Conservation (phyloP, 2,329 filamentous ascomycete genomes). For the Xylariaceae sp. region DNA sequence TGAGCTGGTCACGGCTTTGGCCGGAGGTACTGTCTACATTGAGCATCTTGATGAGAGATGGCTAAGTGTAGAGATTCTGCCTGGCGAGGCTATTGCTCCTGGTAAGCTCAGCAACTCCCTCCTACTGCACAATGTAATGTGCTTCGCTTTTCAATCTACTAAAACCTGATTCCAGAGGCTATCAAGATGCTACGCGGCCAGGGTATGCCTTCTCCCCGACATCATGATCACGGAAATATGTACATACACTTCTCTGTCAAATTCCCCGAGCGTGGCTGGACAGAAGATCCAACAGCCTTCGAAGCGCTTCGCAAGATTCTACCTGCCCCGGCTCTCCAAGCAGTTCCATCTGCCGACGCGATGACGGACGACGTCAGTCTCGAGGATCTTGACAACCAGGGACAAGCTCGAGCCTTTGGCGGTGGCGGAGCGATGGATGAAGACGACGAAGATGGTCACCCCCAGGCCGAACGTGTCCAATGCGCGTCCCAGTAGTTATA, state of each 20-base stretch:
- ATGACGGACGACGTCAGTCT: conserved; percentile 90
- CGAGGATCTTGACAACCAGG: conserved; percentile 75
- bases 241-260: conserved; percentile 98
- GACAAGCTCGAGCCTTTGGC: conserved; percentile 64
- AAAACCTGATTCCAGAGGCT: conserved; percentile 53
- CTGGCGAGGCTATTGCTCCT: conserved; percentile 90
- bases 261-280: conserved; percentile 80
- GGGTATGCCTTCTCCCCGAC: conserved; percentile 93
- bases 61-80: conserved; percentile 87
- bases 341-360: conserved; percentile 69
- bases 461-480: conserved; percentile 75
- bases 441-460: conserved; percentile 72
- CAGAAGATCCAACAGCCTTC: conserved; percentile 63
- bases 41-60: conserved; percentile 98
- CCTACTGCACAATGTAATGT: not conserved
- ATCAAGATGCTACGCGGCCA: conserved; percentile 94
- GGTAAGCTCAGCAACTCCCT: conserved; percentile 53
- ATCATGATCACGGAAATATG: conserved; percentile 93
- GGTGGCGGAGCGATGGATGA: conserved; percentile 58
- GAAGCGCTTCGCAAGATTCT: conserved; percentile 78
- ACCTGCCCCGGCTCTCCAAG: conserved; percentile 62
- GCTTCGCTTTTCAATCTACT: conserved; percentile 10
- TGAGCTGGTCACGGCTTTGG: conserved; percentile 90
- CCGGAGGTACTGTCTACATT: conserved; percentile 83
- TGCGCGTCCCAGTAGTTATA: conserved; percentile 77